phyloP scores from a whole-genome alignment of 768 basidiomycete genomes.

The Mycena chlorophos region DNA sequence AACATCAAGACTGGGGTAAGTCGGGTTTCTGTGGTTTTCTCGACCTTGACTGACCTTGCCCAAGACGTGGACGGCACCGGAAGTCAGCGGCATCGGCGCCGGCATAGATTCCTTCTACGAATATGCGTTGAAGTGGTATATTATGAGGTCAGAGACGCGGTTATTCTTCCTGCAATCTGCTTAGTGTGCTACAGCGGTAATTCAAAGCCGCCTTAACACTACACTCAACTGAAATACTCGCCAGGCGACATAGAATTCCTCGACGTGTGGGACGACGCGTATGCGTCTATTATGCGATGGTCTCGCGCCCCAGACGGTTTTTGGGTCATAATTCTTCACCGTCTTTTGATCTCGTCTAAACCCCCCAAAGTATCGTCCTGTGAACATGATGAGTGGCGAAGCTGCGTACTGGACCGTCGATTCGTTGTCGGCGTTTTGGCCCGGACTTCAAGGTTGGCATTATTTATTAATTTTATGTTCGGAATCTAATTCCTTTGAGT shows the following conservation, averaged over 20 bases:
- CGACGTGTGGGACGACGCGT: slow-evolving; percentile 83
- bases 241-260: slow-evolving; percentile 76
- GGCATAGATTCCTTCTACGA: slow-evolving; percentile 97
- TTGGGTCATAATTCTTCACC: slow-evolving; percentile 56
- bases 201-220: background rate
- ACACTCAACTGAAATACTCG: background rate
- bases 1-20: slow-evolving; percentile 79
- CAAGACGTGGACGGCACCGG: slow-evolving; percentile 75
- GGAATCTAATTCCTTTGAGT: slow-evolving; percentile 34
- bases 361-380: slow-evolving; percentile 69
- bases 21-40: slow-evolving; percentile 16
- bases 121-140: slow-evolving; percentile 91
- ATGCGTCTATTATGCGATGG: slow-evolving; percentile 84
- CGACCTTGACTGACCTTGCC: slow-evolving; percentile 11
- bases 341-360: background rate
- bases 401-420: slow-evolving; percentile 80
- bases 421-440: slow-evolving; percentile 95
- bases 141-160: slow-evolving; percentile 50
- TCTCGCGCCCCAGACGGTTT: slow-evolving; percentile 81
- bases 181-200: slow-evolving; percentile 19
- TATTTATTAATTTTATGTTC: background rate
- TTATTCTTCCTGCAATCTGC: background rate
- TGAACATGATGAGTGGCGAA: slow-evolving; percentile 80
- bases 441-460: slow-evolving; percentile 69
- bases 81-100: slow-evolving; percentile 82